Conservation (phyloP, 2,329 filamentous ascomycete species). For the Aspergillus chevalieri region DNA sequence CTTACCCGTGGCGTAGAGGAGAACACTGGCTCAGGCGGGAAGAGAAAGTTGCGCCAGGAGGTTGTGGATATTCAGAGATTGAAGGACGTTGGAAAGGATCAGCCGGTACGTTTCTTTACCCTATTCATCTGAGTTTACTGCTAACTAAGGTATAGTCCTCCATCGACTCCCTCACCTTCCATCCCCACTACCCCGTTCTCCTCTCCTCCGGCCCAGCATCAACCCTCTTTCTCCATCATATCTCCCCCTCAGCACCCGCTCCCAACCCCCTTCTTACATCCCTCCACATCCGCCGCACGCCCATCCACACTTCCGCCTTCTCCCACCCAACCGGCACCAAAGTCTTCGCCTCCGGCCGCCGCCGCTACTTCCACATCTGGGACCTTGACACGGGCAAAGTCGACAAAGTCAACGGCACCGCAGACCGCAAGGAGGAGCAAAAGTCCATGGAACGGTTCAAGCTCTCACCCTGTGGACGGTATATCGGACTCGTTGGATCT, state of each 20-base stretch:
- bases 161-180: conserved; percentile 80
- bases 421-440: conserved; percentile 67
- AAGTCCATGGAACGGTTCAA: conserved; percentile 87
- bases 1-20: conserved; percentile 50
- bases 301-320: conserved; percentile 80
- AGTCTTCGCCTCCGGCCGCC: conserved; percentile 81
- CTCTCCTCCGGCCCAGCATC: conserved; percentile 83
- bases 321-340: conserved; percentile 64
- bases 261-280: conserved; percentile 88
- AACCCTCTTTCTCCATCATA: conserved; percentile 81
- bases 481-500: conserved; percentile 76
- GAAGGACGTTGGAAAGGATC: conserved; percentile 73
- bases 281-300: conserved; percentile 75
- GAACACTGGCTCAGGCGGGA: conserved; percentile 47
- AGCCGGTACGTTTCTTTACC: conserved; percentile 49
- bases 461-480: conserved; percentile 76
- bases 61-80: conserved; percentile 84
- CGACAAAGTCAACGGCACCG: conserved; percentile 72
- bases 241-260: conserved; percentile 67
- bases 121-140: not conserved
- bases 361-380: conserved; percentile 93
- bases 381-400: conserved; percentile 74
- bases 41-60: conserved; percentile 73
- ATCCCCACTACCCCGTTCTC: conserved; percentile 80
- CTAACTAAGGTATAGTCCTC: conserved; percentile 46